These are phyloP conservation scores for Phyllosticta citriasiana DNA, from an alignment of 2,329 filamentous ascomycete genomes.

Conservation along the genomic window DNA sequence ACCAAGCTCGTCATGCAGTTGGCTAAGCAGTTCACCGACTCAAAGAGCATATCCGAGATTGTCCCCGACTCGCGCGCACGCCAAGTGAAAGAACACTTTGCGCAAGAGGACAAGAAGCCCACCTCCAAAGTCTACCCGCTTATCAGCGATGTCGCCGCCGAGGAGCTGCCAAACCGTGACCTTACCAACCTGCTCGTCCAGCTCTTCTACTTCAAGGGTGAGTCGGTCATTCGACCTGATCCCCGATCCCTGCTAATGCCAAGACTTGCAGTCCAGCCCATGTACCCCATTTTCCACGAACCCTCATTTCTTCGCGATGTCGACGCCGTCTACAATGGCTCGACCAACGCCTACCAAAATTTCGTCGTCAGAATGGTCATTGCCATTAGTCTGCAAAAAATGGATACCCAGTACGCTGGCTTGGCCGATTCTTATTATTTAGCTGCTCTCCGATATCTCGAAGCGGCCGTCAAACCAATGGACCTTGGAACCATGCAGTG, in stretches of 20 bases:
- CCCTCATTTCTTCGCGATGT: conserved; percentile 65
- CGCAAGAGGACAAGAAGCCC: conserved; percentile 54
- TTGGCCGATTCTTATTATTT: conserved; percentile 92
- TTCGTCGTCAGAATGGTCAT: conserved; percentile 87
- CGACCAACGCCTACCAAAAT: conserved; percentile 69
- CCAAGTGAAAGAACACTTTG: conserved; percentile 58
- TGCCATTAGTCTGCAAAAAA: conserved; percentile 87
- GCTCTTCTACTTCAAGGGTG: conserved; percentile 77
- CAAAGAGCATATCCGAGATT: conserved; percentile 83
- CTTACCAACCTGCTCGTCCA: conserved; percentile 72
- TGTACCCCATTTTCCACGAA: conserved; percentile 82
- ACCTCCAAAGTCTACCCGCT: conserved; percentile 79
- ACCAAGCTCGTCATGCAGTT: conserved; percentile 92
- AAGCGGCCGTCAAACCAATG: conserved; percentile 76
- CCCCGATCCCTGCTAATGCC: background rate
- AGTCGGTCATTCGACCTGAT: conserved; percentile 15
- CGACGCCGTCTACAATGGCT: conserved; percentile 69
- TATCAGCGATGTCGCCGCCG: conserved; percentile 74
- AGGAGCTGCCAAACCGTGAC: conserved; percentile 60
- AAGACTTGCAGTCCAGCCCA: conserved; percentile 59
- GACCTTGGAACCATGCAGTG: conserved; percentile 87
- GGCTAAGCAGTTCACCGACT: conserved; percentile 85
- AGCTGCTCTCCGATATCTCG: conserved; percentile 74
- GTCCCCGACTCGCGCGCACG: conserved; percentile 64
- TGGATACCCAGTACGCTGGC: conserved; percentile 82